Conservation (phyloP, 2,329 filamentous ascomycete species). For the Boeremia lycopersici region DNA sequence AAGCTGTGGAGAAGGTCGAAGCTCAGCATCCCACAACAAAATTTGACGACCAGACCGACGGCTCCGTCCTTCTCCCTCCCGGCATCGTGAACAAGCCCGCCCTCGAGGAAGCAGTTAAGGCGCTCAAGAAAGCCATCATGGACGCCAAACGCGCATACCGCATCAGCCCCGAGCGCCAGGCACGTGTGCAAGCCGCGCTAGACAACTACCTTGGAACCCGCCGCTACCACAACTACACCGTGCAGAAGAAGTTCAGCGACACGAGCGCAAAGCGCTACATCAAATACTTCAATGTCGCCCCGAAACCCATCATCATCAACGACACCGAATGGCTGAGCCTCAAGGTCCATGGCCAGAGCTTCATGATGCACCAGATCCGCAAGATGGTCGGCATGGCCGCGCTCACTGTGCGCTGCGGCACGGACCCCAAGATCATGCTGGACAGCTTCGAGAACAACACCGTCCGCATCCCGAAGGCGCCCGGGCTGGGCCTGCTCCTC, state of each 20-base stretch:
- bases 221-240: constrained; percentile 98
- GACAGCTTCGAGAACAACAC: constrained; percentile 74
- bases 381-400: constrained; percentile 98
- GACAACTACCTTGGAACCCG: constrained; percentile 79
- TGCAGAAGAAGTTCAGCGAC: constrained; percentile 82
- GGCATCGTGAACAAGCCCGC: constrained; percentile 36
- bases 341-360: constrained; percentile 96
- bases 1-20: constrained; percentile 32
- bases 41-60: constrained; percentile 39
- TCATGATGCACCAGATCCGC: constrained; percentile 99
- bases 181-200: constrained; percentile 76
- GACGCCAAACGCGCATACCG: constrained; percentile 84
- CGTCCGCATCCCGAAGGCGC: constrained; percentile 92
- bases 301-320: constrained; percentile 74
- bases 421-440: constrained; percentile 70
- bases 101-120: constrained; percentile 53
- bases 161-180: constrained; percentile 72
- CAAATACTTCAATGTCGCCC: constrained; percentile 80
- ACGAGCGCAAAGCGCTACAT: constrained; percentile 88
- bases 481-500: constrained; percentile 82
- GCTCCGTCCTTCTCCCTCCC: constrained; percentile 34
- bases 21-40: constrained; percentile 33
- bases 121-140: constrained; percentile 80
- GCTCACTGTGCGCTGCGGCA: constrained; percentile 82
- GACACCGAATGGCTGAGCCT: constrained; percentile 94